Conservation (phyloP, 768 basidiomycete genomes). For the Naganishia randhawae region DNA sequence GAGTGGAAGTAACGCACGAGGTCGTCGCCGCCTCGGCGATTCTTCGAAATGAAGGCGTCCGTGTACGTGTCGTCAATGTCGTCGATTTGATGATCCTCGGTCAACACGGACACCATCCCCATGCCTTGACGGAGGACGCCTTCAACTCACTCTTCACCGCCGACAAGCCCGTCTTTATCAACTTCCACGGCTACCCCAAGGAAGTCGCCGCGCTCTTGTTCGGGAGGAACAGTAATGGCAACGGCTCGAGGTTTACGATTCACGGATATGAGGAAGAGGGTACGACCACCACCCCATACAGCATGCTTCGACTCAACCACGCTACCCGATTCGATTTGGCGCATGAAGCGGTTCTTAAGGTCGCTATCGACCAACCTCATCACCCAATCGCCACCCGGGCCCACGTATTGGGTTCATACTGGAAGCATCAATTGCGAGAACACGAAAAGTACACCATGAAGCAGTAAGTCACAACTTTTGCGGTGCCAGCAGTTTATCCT, state of each 20-base stretch:
- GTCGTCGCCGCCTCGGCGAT: conserved; percentile 80
- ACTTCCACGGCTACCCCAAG: conserved; percentile 62
- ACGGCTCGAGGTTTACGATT: conserved; percentile 36
- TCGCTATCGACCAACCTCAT: conserved; percentile 40
- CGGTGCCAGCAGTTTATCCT: not conserved
- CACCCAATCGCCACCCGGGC: conserved; percentile 55
- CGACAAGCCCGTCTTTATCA: conserved; percentile 61
- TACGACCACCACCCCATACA: conserved; percentile 45
- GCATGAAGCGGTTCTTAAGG: conserved; percentile 46
- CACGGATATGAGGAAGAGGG: conserved; percentile 47
- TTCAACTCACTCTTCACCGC: conserved; percentile 45
- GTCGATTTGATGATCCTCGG: conserved; percentile 83
- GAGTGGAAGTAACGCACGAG: conserved; percentile 81
- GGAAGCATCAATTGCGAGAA: conserved; percentile 63
- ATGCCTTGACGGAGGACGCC: conserved; percentile 42
- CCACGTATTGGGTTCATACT: conserved; percentile 59
- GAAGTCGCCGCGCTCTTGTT: conserved; percentile 46
- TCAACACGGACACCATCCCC: conserved; percentile 56
- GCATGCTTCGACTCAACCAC: conserved; percentile 49
- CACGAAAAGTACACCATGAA: conserved; percentile 62
- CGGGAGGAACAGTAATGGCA: conserved; percentile 43
- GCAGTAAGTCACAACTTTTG: conserved; percentile 44
- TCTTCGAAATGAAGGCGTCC: conserved; percentile 65
- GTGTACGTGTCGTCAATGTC: conserved; percentile 80
- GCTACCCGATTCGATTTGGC: conserved; percentile 49